These are phyloP conservation scores for Synchytrium microbalum DNA, from an alignment of 371 early-diverging fungal genomes.

Conservation along the genomic window DNA sequence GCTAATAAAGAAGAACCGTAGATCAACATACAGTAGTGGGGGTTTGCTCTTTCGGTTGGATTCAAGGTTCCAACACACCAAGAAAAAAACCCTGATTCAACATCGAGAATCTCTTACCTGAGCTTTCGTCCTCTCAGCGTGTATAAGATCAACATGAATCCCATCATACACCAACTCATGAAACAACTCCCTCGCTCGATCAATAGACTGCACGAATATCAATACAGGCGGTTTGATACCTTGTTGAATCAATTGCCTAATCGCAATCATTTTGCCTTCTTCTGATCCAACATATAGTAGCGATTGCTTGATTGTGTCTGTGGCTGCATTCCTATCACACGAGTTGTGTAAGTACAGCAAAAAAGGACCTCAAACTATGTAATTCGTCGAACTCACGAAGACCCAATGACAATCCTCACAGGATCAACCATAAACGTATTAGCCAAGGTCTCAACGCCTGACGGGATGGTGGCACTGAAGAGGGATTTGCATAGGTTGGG, in stretches of 20 bases:
- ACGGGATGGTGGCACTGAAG: conserved; percentile 92
- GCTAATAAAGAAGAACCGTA: conserved; percentile 32
- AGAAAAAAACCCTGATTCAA: background rate
- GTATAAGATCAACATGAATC: conserved; percentile 93
- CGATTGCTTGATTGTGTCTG: conserved; percentile 81
- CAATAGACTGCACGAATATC: conserved; percentile 93
- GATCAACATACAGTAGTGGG: conserved; percentile 6
- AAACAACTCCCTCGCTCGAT: conserved; percentile 89
- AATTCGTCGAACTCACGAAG: conserved; percentile 40
- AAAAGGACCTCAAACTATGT: background rate
- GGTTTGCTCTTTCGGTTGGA: background rate
- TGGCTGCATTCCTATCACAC: conserved; percentile 66
- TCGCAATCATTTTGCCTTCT: conserved; percentile 84
- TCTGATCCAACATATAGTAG: conserved; percentile 90
- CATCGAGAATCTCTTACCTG: conserved; percentile 38
- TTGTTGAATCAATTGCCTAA: conserved; percentile 75
- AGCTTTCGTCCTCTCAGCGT: conserved; percentile 82
- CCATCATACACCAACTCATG: conserved; percentile 94
- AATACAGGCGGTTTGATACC: conserved; percentile 87
- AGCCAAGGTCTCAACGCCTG: conserved; percentile 84
- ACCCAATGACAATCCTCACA: conserved; percentile 81
- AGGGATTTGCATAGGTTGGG: conserved; percentile 67
- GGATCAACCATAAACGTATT: conserved; percentile 83
- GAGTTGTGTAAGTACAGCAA: background rate
- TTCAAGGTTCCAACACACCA: background rate